Evolutionary conservation across 177 flowering plant genomes (phyloP), one percentile per base, ranked within the genome.

Genomic region (Telopea speciosissima): DNA sequence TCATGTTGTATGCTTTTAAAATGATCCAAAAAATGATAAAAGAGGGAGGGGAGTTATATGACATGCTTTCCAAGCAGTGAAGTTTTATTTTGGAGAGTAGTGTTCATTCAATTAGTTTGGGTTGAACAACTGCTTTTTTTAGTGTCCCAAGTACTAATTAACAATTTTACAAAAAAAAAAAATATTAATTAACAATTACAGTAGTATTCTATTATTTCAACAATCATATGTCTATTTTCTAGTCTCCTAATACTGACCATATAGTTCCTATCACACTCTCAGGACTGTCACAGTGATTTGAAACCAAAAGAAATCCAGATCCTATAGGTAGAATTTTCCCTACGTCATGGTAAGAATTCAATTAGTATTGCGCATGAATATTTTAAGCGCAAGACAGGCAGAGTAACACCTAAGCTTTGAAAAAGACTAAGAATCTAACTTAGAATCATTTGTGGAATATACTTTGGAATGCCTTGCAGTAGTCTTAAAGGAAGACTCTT

Each of bases 221-320:
- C 24, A 3, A 23, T 54, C 24, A 49, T 25, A 17, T 64, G 52
- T 14, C 24, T 23, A 17, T 24, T 33, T 63, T 70, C 6, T 8
- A 44, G 23, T 24, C 13, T 62, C 13, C 67, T 10, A 19, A 56
- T 40, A 13, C 7, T 68, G 28, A 33, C 26, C 8, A 66, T 60
- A 21, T 62, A 21, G 24, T 33, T 26, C 56, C 23, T 60, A 24
- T 28, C 23, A 72, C 24, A 21, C 68, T 28, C 63, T 21, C 87
- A 95, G 99, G 97, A 97, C 24, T 74, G 68, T 68, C 97, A 91
- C 78, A 90, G 97, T 75, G 98, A 93, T 81, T 82, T 93, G 66
- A 82, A 87, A 8, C n/a, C 12, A 9, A 81, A 82, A 70, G 92
- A 95, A 77, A 81, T 83, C 23, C 91, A 85, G 76, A 90, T 92